Percentiles rank a stretch among this genome's conserved stretches.
Conservation (phyloP, 805 yeast species). For the Saccharomyces eubayanus region DNA sequence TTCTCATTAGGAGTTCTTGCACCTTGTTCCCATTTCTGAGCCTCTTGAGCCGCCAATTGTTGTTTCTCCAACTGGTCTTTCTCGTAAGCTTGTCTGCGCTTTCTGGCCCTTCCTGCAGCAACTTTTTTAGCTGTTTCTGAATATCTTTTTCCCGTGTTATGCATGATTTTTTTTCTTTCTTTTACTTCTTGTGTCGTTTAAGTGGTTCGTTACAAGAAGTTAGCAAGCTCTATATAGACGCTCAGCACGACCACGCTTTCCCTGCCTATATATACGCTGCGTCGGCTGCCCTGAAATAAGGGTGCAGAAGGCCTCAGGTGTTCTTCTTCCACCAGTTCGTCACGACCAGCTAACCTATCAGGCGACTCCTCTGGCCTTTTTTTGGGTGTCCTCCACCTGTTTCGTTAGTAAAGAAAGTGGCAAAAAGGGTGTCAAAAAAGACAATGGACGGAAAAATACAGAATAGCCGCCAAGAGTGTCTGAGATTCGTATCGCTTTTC, state of each 20-base stretch:
- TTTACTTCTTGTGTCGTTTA: not conserved
- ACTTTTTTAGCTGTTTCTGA: conserved; percentile 25
- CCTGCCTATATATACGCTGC: not conserved
- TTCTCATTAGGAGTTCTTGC: conserved; percentile 14
- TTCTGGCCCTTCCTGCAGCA: conserved; percentile 25
- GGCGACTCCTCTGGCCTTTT: not conserved
- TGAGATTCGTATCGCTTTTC: not conserved
- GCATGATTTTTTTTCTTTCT: not conserved
- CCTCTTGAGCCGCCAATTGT: conserved; percentile 17
- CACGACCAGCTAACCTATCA: not conserved
- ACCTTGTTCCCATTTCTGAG: conserved; percentile 24
- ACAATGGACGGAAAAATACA: not conserved
- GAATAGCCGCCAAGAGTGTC: not conserved
- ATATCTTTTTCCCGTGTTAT: conserved; percentile 23
- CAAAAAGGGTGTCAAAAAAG: not conserved
- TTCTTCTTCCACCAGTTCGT: not conserved
- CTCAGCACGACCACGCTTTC: not conserved
- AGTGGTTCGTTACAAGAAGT: not conserved
- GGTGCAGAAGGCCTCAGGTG: not conserved
- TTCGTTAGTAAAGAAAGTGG: not conserved
- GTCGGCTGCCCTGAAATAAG: not conserved
- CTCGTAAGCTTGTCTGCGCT: conserved; percentile 20
- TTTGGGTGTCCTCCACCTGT: not conserved
- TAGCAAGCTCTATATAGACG: not conserved
- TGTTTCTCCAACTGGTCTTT: conserved; percentile 15